Evolutionary conservation across 2,329 filamentous ascomycete species (phyloP), one percentile per base, ranked within the genome.

Genomic region (Fusarium newnesense): DNA sequence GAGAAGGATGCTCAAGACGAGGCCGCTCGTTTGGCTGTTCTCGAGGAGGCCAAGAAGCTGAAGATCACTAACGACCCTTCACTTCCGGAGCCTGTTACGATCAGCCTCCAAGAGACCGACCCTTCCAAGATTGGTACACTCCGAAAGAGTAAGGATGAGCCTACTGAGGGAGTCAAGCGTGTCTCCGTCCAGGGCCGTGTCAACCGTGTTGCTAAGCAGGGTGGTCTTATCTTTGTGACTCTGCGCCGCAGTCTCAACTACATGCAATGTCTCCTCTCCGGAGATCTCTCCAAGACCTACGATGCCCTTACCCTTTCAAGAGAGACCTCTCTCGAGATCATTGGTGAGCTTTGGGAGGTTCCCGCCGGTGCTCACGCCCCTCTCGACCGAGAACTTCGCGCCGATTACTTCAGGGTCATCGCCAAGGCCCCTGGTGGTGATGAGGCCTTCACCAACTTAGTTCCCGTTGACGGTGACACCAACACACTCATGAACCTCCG

Each of bases 261-360:
- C 79, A 87, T 98, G 81, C 95, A 97, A 86, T 71, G 72, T 16
- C 64, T 77, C 7, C 52, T 77, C 24, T 74, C 75, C 7, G 95
- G 95, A 64, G 88, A 94, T 72, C 88, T 98, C 77, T 92, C 94
- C 75, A 95, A 94, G 87, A 96, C 94, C n/a, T 97, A 97, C 85
- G 94, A 97, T 79, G 93, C 94, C 70, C 86, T 97, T 76, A 95
- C 93, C 30, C 89, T 98, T 76, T 94, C 94, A 37, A 91, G 93
- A 71, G 95, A 96, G 84, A 96, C 94, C n/a, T 94, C 94, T 58
- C 90, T 98, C 79, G 91, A 91, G 78, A 90, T 98, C 65, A 90
- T 90, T 69, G 95, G 95, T 76, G 93, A 97, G 86, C 91, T 98
- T 87, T 91, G 90, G 80, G 89, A 93, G 78, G 92, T 97, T 9